Evolutionary conservation across 1,284 basidiomycete species (phyloP).

Genomic region (Quambalaria eucalypti): DNA sequence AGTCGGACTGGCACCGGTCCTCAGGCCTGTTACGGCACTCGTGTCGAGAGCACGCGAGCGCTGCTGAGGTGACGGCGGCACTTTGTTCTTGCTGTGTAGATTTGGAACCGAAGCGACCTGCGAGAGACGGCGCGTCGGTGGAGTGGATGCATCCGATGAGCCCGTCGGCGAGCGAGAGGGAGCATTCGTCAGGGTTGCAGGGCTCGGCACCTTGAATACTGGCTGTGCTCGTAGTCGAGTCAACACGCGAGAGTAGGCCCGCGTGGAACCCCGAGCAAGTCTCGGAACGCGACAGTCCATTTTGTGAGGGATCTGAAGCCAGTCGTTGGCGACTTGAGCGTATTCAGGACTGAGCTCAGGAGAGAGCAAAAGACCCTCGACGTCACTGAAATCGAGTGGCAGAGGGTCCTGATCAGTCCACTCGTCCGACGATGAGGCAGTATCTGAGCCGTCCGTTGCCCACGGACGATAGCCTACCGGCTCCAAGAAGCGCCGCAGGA

Average conservation of each 20-base stretch:
- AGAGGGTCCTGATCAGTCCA: conserved; percentile 22
- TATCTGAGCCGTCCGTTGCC: conserved; percentile 7
- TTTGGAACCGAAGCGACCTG: not conserved
- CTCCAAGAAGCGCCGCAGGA: conserved; percentile 36
- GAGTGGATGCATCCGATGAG: not conserved
- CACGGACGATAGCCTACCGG: conserved; percentile 33
- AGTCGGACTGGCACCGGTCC: not conserved
- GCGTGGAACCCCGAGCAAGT: conserved; percentile 42
- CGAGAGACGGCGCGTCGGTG: not conserved
- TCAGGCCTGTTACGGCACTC: too few species aligned
- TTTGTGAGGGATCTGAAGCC: conserved; percentile 20
- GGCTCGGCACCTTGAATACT: conserved; percentile 7
- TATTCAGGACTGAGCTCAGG: conserved; percentile 33
- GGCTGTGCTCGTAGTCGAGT: conserved; percentile 44
- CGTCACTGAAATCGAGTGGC: conserved; percentile 31
- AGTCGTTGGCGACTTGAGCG: conserved; percentile 23
- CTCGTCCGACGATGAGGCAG: not conserved
- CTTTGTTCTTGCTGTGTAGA: not conserved
- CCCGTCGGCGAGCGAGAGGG: not conserved
- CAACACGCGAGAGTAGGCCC: conserved; percentile 47
- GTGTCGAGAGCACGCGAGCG: too few species aligned
- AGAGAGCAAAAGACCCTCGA: conserved; percentile 38
- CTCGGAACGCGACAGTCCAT: conserved; percentile 40
- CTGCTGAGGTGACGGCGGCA: not conserved
- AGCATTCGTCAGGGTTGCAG: not conserved